Percentiles rank a stretch among this genome's conserved stretches.
Conservation (phyloP, 139 green algal species). For the Parachlorella kessleri region DNA sequence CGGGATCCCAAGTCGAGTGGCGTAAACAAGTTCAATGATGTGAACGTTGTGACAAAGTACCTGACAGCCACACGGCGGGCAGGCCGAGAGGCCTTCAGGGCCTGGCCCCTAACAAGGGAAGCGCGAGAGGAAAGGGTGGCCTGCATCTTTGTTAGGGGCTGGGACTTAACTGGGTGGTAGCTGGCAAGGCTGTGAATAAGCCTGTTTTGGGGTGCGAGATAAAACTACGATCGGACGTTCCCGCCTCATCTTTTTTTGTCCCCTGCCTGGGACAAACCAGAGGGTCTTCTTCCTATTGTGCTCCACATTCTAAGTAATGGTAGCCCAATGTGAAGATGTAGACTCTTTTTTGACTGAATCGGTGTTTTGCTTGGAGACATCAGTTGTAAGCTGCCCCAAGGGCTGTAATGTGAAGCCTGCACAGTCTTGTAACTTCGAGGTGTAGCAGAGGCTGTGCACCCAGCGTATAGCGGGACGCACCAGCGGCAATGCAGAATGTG, state of each 20-base stretch:
- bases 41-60: conserved; percentile 10
- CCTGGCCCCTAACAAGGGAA: conserved; percentile 20
- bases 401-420: no score
- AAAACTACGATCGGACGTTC: neutral
- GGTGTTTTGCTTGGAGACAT: no score
- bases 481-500: no score
- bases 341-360: no score
- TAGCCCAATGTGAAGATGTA: no score
- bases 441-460: no score
- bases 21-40: neutral
- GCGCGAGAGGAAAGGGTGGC: conserved; percentile 33
- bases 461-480: no score
- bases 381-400: no score
- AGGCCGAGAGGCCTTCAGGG: conserved; percentile 15
- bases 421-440: no score
- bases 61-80: conserved; percentile 34
- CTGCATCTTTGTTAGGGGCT: conserved; percentile 7
- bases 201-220: neutral
- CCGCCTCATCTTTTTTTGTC: neutral
- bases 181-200: neutral
- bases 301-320: no score
- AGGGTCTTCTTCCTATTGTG: no score
- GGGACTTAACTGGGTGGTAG: neutral
- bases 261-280: neutral
- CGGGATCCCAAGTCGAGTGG: neutral